Base-by-base conservation (phyloP, 192 early-diverging fungal genomes). In the Rhizoclosmatium sp. region DNA sequence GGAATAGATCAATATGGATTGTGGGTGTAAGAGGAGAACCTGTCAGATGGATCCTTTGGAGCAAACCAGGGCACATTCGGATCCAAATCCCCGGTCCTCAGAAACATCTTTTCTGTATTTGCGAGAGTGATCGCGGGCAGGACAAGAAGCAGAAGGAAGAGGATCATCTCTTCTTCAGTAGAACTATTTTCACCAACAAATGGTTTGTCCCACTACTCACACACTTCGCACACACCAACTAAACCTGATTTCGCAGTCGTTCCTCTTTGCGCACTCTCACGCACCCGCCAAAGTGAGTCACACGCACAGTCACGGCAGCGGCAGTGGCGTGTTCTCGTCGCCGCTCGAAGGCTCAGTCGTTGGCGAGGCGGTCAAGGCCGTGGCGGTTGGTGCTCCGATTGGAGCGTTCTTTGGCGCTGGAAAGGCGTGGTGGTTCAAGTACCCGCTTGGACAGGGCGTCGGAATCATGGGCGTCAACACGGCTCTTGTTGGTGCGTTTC, bases 341-440 rank as follows among this genome's bases (percentile, higher is more conserved):
- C 59, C 39, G 62, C 61, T 65, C 31, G 62, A 76, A 45, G 75
- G 62, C 10, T 67, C 64, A 10, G 12, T 54, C 16, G 44, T 76
- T 23, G 75, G 64, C 65, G 75, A 65, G 23, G 45, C 21, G 31
- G 47, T 66, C 41, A 65, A 66, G n/a, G 65, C 46, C 59, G 47
- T 76, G 2, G 47, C 47, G 5, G 62, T 76, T n/a, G 61, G 19
- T 12, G 75, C 75, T 14, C 75, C 75, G 2, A n/a, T 76, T n/a
- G 75, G 75, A 45, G 75, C 62, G 4, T 7, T 51, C 12, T 66
- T 65, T 48, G 75, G 75, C 49, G 75, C 75, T 16, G 12, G 62
- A 4, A 65, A 66, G 39, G 61, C 75, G n/a, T 76, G 61, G 65
- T 76, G 75, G 75, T 76, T 66, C 75, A 62, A 56, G 14, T 76